Evolutionary conservation across 176 grass and related monocot species (phyloP), one percentile per base, ranked within the genome.

Genomic region (Triticum urartu): DNA sequence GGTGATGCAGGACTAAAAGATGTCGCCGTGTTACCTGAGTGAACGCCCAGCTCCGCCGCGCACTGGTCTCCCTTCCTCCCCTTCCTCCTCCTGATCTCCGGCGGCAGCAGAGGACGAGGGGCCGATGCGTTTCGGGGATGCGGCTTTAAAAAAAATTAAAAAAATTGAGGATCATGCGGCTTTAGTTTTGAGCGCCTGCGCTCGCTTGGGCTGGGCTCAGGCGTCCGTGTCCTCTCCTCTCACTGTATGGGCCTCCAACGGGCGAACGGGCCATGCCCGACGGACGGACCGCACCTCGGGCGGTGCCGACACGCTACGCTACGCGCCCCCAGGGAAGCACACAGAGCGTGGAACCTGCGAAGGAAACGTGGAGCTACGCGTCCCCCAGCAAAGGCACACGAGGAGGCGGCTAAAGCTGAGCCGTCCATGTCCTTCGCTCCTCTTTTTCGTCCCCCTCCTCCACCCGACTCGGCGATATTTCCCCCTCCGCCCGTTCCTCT

Each of bases 351-450:
- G 13, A 61, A 18, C 9, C 9, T 75, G 72, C 28, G 72, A 7
- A 26, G 56, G 25, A 52, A 52, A 17, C 64, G 11, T 20, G 32
- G 34, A 36, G 33, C 36, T 30, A 80, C n/a, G 62, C 62, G 70
- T 15, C 78, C 70, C 88, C 62, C 11, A 36, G n/a, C 40, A 34
- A 3, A 3, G 9, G 58, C 32, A 85, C 69, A 83, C 38, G 64
- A 56, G 65, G 38, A 74, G 42, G 79, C 0, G 63, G 11, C 79
- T 2, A 76, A 77, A 79, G 38, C 73, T 33, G 85, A 75, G 58
- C 85, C 89, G 85, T 84, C 85, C 56, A 58, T 84, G 45, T 76
- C 81, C 45, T 75, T 71, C 6, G 22, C 81, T 54, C 89, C 85
- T 84, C 85, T 72, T 65, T 22, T 59, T 87, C 66, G 35, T 10